Evolutionary conservation across 306 rosid genomes (phyloP).

Genomic region (Pyrus communis): DNA sequence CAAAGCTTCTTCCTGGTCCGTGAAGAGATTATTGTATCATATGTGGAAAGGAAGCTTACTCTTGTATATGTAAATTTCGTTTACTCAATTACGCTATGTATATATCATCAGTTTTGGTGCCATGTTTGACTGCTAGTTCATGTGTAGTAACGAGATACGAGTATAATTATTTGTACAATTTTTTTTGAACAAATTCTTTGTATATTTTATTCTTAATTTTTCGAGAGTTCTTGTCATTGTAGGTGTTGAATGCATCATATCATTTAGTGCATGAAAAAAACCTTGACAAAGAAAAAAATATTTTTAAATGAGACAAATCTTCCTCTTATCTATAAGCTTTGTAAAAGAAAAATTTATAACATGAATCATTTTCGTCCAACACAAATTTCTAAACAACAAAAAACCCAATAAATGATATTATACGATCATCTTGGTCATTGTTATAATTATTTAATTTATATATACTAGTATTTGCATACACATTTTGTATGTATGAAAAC

Average conservation of each 20-base stretch:
- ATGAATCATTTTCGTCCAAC: not conserved
- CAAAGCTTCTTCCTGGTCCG: not conserved
- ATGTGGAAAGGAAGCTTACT: not conserved
- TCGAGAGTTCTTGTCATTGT: not conserved
- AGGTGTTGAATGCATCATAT: no score
- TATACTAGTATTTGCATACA: not conserved
- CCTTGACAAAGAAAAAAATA: no score
- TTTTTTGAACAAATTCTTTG: not conserved
- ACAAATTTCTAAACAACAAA: no score
- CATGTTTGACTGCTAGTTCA: not conserved
- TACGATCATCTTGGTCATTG: not conserved
- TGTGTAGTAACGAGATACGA: not conserved
- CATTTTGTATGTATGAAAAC: no score
- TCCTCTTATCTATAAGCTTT: no score
- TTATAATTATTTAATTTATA: not conserved
- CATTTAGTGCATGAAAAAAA: no score
- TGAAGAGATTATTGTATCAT: not conserved
- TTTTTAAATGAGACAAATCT: no score
- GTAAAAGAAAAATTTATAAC: no score
- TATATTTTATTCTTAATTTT: not conserved
- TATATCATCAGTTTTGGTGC: not conserved
- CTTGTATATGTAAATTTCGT: not conserved
- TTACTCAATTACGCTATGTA: not conserved
- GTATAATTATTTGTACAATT: not conserved
- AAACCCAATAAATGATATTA: not conserved